Percentiles rank a stretch among this genome's conserved stretches.
phyloP scores from a whole-genome alignment of 305 asterid genomes.

The Fraxinus paxiana region DNA sequence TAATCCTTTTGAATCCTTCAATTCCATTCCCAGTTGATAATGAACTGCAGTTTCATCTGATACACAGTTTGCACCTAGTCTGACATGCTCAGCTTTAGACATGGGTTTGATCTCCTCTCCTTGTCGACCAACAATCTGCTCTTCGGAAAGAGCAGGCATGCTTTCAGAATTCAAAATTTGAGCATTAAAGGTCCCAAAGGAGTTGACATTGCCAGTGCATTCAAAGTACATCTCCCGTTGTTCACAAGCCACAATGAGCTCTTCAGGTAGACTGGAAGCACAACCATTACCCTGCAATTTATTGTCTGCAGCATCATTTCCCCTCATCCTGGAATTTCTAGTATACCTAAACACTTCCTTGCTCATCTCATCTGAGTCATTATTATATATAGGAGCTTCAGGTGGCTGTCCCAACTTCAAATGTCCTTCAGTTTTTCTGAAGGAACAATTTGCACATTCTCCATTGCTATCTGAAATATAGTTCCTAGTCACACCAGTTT shows the following conservation, averaged over 20 bases:
- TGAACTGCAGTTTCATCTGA: constrained; percentile 22
- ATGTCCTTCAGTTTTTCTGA: constrained; percentile 8
- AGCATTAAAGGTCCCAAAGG: constrained; percentile 15
- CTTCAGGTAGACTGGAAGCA: constrained; percentile 31
- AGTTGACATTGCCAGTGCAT: constrained; percentile 19
- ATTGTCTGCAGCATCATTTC: constrained; percentile 22
- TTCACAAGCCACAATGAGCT: constrained; percentile 25
- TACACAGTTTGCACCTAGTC: constrained; percentile 23
- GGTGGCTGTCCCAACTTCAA: constrained; percentile 11
- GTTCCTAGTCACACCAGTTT: constrained; percentile 27
- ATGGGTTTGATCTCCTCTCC: constrained; percentile 24
- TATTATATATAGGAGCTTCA: constrained; percentile 10
- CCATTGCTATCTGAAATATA: constrained; percentile 22
- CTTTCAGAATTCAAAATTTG: constrained; percentile 28
- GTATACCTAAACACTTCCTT: constrained; percentile 17
- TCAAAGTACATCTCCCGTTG: constrained; percentile 25
- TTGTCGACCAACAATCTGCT: constrained; percentile 27
- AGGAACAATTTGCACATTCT: constrained; percentile 21
- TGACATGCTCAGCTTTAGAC: constrained; percentile 19
- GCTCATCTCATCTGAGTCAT: constrained; percentile 8
- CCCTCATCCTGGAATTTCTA: constrained; percentile 1
- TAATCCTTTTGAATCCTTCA: constrained; percentile 33
- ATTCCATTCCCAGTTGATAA: constrained; percentile 23
- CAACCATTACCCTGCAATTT: constrained; percentile 19
- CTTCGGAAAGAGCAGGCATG: constrained; percentile 24